phyloP scores from a whole-genome alignment of 176 grass and related monocot species.

The maize (Zea mays) region DNA sequence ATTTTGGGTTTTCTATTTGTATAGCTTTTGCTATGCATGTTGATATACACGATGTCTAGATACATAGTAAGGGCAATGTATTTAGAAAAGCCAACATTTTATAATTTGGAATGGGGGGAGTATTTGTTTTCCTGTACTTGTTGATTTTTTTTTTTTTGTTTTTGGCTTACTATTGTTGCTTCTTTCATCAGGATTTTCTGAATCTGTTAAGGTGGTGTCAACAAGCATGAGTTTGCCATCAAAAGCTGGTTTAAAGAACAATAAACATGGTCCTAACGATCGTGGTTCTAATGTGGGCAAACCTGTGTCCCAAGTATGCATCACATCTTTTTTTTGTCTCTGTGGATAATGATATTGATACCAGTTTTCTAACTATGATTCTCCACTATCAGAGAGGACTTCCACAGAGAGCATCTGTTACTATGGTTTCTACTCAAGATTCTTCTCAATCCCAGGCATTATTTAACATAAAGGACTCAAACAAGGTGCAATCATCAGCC shows the following conservation, averaged over 20 bases:
- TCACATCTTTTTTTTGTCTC: slow-evolving; percentile 19
- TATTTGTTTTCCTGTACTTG: slow-evolving; percentile 16
- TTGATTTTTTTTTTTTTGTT: slow-evolving; percentile 8
- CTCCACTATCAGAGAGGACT: slow-evolving; percentile 58
- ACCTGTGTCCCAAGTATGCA: slow-evolving; percentile 58
- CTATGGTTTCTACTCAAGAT: slow-evolving; percentile 74
- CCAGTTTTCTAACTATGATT: slow-evolving; percentile 17
- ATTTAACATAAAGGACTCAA: slow-evolving; percentile 97
- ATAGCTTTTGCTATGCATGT: neutral
- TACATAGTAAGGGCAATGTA: neutral
- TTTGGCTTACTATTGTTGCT: slow-evolving; percentile 35
- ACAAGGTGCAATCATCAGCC: slow-evolving; percentile 58
- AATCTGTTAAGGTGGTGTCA: slow-evolving; percentile 64
- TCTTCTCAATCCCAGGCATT: slow-evolving; percentile 71
- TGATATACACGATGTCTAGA: neutral
- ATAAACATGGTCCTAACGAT: slow-evolving; percentile 64
- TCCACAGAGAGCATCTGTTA: slow-evolving; percentile 69
- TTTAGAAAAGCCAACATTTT: neutral
- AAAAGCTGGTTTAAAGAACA: slow-evolving; percentile 72
- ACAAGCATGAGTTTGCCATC: slow-evolving; percentile 58
- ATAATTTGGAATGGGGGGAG: neutral
- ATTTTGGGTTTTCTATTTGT: neutral
- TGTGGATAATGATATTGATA: neutral
- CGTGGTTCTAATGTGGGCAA: slow-evolving; percentile 70
- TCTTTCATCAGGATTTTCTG: slow-evolving; percentile 59